Evolutionary conservation across 2,329 filamentous ascomycete species (phyloP), one percentile per base, ranked within the genome.

Genomic region (Sporothrix brasiliensis): DNA sequence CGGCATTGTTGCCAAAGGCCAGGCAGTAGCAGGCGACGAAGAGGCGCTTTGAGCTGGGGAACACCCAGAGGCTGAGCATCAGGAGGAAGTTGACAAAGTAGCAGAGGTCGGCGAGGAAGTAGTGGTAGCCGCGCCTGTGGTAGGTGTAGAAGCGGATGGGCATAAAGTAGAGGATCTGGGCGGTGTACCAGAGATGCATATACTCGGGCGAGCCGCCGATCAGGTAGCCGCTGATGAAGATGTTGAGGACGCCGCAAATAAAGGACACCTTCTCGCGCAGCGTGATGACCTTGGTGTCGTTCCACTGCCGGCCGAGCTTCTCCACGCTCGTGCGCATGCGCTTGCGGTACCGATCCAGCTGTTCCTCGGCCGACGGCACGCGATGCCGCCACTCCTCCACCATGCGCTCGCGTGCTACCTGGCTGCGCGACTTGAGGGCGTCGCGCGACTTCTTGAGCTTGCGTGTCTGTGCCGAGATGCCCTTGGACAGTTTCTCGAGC

Each of bases 71-170:
- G 75, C 89, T 92, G 72, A 96, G 83, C 73, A 94, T 84, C 44
- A 92, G 83, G 69, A 99, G 85, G 47, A 97, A 82, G 80, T 99
- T 99, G 85, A 97, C 93, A 77, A 98, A 99, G 82, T 99, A 99
- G 83, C 95, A 99, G 60, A 99, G 88, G 80, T 99, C 95, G 50
- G 94, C 94, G 39, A 98, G 84, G 81, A 99, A 98, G 82, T 99
- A 99, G 80, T 97, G 94, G 77, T 96, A 97, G 70, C 94, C 95
- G 71, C 91, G 92, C 76, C 90, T 89, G 78, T 93, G 93, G 80
- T 99, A 99, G 71, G 91, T 92, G 82, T 93, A 95, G 81, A 88
- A 94, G 65, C 95, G 91, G 75, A 99, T 92, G 14, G 95, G 95
- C 94, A 98, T 97, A 80, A 97, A 98, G 81, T 97, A 98, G 72